phyloP scores from a whole-genome alignment of 441 rosid species.

The Iberis amara region DNA sequence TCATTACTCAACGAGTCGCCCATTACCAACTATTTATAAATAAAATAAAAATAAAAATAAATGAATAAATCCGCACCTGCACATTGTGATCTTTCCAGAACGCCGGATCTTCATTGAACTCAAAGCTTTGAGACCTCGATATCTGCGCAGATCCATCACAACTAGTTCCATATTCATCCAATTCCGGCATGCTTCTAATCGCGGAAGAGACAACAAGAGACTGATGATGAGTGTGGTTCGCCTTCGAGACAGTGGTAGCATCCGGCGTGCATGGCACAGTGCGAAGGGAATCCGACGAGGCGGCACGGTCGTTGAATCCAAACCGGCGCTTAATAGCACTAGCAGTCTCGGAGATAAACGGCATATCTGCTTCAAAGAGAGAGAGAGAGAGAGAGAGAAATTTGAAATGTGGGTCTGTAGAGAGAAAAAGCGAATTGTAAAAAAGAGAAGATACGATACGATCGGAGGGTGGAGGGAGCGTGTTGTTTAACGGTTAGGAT shows the following conservation, averaged over 20 bases:
- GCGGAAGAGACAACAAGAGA: conserved; percentile 34
- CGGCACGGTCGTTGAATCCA: conserved; percentile 57
- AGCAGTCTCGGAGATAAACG: conserved; percentile 75
- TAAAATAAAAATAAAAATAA: neutral
- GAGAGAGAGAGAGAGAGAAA: neutral
- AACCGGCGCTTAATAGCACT: conserved; percentile 79
- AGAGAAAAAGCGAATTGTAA: conserved; percentile 6
- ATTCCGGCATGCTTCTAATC: conserved; percentile 39
- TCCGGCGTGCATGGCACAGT: conserved; percentile 45
- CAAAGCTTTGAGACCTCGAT: conserved; percentile 49
- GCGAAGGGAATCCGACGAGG: conserved; percentile 44
- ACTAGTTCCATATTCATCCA: conserved; percentile 27
- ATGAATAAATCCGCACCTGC: conserved; percentile 44
- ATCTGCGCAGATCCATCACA: conserved; percentile 29
- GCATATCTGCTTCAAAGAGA: conserved; percentile 39
- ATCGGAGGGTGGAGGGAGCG: conserved; percentile 41
- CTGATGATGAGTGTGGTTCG: conserved; percentile 25
- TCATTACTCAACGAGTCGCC: too few species aligned
- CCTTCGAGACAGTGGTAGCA: conserved; percentile 40
- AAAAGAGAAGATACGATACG: conserved; percentile 13
- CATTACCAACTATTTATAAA: too few species aligned
- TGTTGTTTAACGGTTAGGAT: conserved; percentile 43
- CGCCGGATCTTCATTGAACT: conserved; percentile 78
- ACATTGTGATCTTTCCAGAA: conserved; percentile 97
- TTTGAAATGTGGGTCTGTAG: too few species aligned